Evolutionary conservation across 2,329 filamentous ascomycete species (phyloP), one percentile per base, ranked within the genome.

Genomic region (Trichoderma arundinaceum): DNA sequence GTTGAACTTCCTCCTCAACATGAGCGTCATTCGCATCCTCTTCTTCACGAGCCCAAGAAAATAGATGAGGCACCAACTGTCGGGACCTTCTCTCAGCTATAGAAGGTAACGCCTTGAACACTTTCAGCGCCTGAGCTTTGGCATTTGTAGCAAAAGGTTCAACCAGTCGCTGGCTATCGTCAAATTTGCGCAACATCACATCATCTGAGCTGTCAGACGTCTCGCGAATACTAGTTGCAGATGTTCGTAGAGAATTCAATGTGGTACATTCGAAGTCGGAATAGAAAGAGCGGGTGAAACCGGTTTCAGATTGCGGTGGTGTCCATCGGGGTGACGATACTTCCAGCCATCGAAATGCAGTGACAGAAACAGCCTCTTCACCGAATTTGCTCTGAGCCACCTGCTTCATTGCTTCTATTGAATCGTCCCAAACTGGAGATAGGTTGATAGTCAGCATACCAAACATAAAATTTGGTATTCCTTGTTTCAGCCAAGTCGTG

Each of bases 191-290:
- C 5, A 87, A 77, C 75, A 96, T 86, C 12, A 84, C 80, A 28
- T 88, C 83, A 39, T 82, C 79, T 3, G 87, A 80, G 66, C 84
- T 80, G 12, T 82, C 77, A 10, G 88, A 78, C 1, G 84, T 80
- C 19, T 83, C 77, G 57, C 87, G 84, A 8, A 86, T 81, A 57
- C 82, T 78, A 13, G 78, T 73, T 4, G 86, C 83, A 22, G 82
- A 76, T 13, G 80, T 79, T 52, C 85, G 79, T 1, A 96, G 77
- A 35, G 82, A 83, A 39, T 82, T 82, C 41, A 94, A 75, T 70
- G 95, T 93, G 19, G 88, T 90, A 75, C 94, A 98, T 75, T 96
- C 90, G 70, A 97, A 99, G 70, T 95, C 88, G 1, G 89, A 92
- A 35, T 86, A 73, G 33, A 82, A 79, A 2, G 73, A 73, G 13